Evolutionary conservation across 2,329 filamentous ascomycete genomes (phyloP).

Genomic region (Sarocladium kiliense): DNA sequence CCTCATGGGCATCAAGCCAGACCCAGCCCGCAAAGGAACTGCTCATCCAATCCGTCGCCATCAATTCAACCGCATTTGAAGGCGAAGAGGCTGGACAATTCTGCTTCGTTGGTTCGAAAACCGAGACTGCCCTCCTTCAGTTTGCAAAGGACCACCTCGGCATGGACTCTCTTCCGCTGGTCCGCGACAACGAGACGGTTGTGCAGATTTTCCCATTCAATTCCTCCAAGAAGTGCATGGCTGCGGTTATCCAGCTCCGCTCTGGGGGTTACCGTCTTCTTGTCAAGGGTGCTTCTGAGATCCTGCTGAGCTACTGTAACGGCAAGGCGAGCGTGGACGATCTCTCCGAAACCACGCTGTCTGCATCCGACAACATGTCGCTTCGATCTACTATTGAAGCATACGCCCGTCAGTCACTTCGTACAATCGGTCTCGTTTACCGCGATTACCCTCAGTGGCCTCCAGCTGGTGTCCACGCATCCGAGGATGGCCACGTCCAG

Average conservation of each 20-base stretch:
- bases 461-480: slow-evolving; percentile 2
- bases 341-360: slow-evolving; percentile 23
- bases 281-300: slow-evolving; percentile 54
- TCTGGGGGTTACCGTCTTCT: slow-evolving; percentile 41
- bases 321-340: slow-evolving; percentile 39
- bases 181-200: slow-evolving; percentile 39
- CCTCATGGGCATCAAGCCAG: slow-evolving; percentile 15
- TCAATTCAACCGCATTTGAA: slow-evolving; percentile 57
- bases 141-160: slow-evolving; percentile 46
- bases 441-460: slow-evolving; percentile 69
- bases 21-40: slow-evolving; percentile 24
- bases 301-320: slow-evolving; percentile 42
- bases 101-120: slow-evolving; percentile 51
- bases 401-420: slow-evolving; percentile 61
- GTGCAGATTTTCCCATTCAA: slow-evolving; percentile 50
- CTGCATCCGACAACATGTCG: slow-evolving; percentile 43
- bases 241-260: slow-evolving; percentile 44
- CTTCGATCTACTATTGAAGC: slow-evolving; percentile 50
- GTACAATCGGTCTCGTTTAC: slow-evolving; percentile 70
- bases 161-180: slow-evolving; percentile 39
- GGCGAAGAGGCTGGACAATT: slow-evolving; percentile 38
- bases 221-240: slow-evolving; percentile 52
- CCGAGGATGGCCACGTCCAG: slow-evolving; percentile 35
- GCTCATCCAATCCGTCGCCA: slow-evolving; percentile 38
- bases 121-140: slow-evolving; percentile 48